Percentiles rank a stretch among this genome's conserved stretches.
Conservation (phyloP, 257 asterid genomes). For the Scutellaria galericulata region DNA sequence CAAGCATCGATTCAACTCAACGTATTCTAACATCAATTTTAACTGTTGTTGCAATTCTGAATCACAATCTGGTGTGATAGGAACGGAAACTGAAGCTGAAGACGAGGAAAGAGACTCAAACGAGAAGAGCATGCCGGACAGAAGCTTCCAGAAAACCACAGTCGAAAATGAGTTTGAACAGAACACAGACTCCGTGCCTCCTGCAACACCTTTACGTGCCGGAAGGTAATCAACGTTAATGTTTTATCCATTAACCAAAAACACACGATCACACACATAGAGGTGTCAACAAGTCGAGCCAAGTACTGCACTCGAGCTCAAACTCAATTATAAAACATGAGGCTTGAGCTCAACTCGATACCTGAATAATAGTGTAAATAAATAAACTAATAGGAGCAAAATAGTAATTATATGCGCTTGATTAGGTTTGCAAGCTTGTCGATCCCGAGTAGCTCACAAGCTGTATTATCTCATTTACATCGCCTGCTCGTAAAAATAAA, state of each 20-base stretch:
- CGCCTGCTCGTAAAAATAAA: background rate
- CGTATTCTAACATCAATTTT: background rate
- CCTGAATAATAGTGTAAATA: too few species aligned
- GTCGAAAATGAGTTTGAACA: conserved; percentile 51
- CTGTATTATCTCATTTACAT: too few species aligned
- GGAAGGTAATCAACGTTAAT: conserved; percentile 52
- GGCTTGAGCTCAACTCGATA: too few species aligned
- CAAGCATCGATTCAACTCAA: background rate
- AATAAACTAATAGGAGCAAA: too few species aligned
- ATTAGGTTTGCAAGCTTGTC: too few species aligned
- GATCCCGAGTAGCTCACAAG: too few species aligned
- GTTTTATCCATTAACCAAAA: background rate
- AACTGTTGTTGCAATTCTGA: conserved; percentile 19
- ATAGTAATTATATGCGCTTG: too few species aligned
- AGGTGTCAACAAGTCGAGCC: too few species aligned
- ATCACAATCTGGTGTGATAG: conserved; percentile 48
- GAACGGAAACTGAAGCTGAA: conserved; percentile 66
- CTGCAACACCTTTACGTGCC: conserved; percentile 68
- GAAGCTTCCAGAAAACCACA: conserved; percentile 42
- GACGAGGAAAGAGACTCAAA: conserved; percentile 61
- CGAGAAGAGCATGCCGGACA: conserved; percentile 46
- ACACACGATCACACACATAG: too few species aligned
- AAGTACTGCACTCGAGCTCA: too few species aligned
- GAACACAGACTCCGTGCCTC: conserved; percentile 56
- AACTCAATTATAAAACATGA: too few species aligned